phyloP scores from a whole-genome alignment of 225 moss, liverwort and hornwort genomes.

The Physcomitrium patens region DNA sequence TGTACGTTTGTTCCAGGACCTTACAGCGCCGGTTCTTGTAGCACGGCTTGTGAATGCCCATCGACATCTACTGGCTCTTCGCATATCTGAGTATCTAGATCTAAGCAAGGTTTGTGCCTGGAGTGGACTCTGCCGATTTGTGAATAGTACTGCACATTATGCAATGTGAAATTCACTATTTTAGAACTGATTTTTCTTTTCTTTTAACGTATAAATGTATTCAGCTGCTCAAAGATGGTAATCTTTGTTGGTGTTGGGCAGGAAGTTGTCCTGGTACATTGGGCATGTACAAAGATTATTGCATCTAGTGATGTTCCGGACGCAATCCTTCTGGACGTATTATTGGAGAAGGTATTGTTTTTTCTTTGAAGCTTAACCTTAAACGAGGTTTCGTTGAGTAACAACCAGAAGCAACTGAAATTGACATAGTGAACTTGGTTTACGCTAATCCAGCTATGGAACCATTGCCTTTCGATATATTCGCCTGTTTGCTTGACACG shows the following conservation, averaged over 20 bases:
- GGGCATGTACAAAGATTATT: constrained; percentile 93
- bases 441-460: background rate
- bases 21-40: constrained; percentile 84
- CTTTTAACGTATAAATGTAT: background rate
- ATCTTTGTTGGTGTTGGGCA: constrained; percentile 44
- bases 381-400: constrained; percentile 4
- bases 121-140: constrained; percentile 10
- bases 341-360: constrained; percentile 76
- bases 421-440: background rate
- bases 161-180: constrained; percentile 2
- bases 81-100: constrained; percentile 88
- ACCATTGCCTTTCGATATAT: constrained; percentile 8
- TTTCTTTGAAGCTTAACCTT: constrained; percentile 11
- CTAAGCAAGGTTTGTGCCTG: constrained; percentile 76
- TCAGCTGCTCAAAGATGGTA: constrained; percentile 18
- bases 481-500: background rate
- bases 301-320: constrained; percentile 86
- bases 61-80: constrained; percentile 88
- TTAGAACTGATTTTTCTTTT: constrained; percentile 4
- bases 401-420: background rate
- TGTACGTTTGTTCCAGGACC: constrained; percentile 55
- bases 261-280: constrained; percentile 97
- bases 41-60: constrained; percentile 90
- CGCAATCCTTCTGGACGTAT: constrained; percentile 68
- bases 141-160: background rate